A percentile compares a stretch with the other conserved stretches of the same genome.
phyloP scores from a whole-genome alignment of 805 yeast species.

The Barnettozyma siamensis region DNA sequence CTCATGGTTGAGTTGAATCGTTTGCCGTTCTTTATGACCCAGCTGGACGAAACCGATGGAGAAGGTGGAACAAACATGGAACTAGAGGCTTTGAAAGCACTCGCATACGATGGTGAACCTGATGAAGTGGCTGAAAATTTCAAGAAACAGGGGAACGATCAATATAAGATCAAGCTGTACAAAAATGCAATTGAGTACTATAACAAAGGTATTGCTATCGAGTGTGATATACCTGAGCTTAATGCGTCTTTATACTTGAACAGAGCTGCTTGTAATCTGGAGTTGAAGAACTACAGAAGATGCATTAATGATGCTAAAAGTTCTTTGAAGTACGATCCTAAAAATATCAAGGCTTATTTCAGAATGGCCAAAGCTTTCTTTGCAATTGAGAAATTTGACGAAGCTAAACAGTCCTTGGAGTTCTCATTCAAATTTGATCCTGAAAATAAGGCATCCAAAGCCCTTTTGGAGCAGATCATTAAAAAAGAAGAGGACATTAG shows the following conservation, averaged over 20 bases:
- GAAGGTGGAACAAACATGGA: constrained; percentile 68
- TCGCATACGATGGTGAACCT: constrained; percentile 95
- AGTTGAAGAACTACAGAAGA: constrained; percentile 73
- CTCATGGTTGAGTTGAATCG: constrained; percentile 72
- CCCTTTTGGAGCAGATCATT: constrained; percentile 37
- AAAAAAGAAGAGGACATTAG: constrained; percentile 31
- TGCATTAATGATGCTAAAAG: constrained; percentile 82
- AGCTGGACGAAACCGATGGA: constrained; percentile 70
- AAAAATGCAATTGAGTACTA: constrained; percentile 74
- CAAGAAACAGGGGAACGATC: constrained; percentile 89
- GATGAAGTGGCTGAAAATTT: constrained; percentile 86
- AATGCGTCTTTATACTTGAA: constrained; percentile 65
- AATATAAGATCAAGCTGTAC: constrained; percentile 65
- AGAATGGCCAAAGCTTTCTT: constrained; percentile 80
- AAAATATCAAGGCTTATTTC: constrained; percentile 76
- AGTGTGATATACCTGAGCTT: constrained; percentile 50
- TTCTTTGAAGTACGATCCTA: constrained; percentile 59
- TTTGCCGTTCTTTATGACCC: constrained; percentile 92
- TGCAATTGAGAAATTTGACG: constrained; percentile 61
- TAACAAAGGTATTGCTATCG: constrained; percentile 70
- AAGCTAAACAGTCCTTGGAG: constrained; percentile 58
- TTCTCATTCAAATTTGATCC: constrained; percentile 63
- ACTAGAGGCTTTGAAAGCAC: constrained; percentile 82
- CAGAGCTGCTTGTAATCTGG: constrained; percentile 89
- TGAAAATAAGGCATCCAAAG: constrained; percentile 49